These are phyloP conservation scores for Brasenia schreberi DNA, from an alignment of 164 flowering plant genomes.

Conservation along the genomic window DNA sequence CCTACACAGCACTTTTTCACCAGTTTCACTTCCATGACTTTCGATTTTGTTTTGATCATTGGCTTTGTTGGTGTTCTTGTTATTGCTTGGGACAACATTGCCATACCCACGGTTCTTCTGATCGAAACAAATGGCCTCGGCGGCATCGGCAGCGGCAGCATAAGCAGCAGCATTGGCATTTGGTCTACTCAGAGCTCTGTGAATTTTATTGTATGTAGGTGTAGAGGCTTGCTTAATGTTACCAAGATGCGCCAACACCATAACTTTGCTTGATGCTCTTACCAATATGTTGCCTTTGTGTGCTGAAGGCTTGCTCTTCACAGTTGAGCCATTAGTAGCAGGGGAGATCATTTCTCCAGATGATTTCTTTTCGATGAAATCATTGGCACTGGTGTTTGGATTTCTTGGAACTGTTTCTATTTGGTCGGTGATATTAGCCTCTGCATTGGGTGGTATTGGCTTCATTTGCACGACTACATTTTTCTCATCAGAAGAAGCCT, in stretches of 20 bases:
- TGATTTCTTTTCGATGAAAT: too few relatives aligned
- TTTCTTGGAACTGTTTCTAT: too few relatives aligned
- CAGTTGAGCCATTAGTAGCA: too few relatives aligned
- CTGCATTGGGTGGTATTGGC: neutral
- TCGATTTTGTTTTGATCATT: neutral
- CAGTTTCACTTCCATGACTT: neutral
- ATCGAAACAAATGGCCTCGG: neutral
- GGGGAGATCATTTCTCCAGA: too few relatives aligned
- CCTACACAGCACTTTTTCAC: conserved; percentile 23
- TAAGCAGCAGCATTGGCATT: neutral
- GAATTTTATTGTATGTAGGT: neutral
- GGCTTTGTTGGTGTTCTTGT: neutral
- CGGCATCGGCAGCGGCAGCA: neutral
- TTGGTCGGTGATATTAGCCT: neutral
- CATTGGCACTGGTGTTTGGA: too few relatives aligned
- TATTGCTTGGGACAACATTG: neutral
- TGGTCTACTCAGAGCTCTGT: neutral
- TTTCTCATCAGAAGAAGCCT: neutral
- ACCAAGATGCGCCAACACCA: conserved; percentile 63
- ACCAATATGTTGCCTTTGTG: conserved; percentile 34
- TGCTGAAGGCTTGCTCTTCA: too few relatives aligned
- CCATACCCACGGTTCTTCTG: conserved; percentile 3
- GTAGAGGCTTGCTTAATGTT: conserved; percentile 34
- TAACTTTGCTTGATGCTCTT: conserved; percentile 75
- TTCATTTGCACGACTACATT: neutral